Evolutionary conservation across 2,329 filamentous ascomycete genomes (phyloP).

Genomic region (Penicillium brevicompactum): DNA sequence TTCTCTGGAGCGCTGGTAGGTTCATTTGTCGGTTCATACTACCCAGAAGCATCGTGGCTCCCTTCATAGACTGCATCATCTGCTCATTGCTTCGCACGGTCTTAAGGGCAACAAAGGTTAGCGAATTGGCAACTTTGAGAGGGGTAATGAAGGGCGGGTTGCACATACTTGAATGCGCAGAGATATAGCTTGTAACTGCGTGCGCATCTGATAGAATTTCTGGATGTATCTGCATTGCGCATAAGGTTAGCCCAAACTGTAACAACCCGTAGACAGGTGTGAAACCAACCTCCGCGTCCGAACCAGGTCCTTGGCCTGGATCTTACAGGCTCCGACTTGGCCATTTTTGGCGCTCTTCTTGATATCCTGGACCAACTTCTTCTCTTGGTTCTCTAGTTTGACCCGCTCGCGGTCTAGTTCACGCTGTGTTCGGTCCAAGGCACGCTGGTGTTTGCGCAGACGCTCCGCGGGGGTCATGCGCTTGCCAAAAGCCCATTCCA

Average conservation of each 20-base stretch:
- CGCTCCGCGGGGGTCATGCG: slow-evolving; percentile 87
- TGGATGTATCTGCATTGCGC: slow-evolving; percentile 76
- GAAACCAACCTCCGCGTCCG: slow-evolving; percentile 72
- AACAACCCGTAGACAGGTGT: background rate
- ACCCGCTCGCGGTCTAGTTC: slow-evolving; percentile 93
- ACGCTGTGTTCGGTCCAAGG: slow-evolving; percentile 94
- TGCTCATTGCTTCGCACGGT: slow-evolving; percentile 98
- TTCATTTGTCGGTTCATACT: slow-evolving; percentile 99
- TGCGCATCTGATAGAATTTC: slow-evolving; percentile 98
- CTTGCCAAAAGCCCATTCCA: slow-evolving; percentile 99
- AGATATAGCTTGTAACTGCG: slow-evolving; percentile 93
- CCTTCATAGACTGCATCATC: slow-evolving; percentile 99
- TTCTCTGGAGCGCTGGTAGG: slow-evolving; percentile 88
- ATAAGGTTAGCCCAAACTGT: slow-evolving; percentile 2
- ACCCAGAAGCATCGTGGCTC: slow-evolving; percentile 85
- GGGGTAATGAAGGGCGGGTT: background rate
- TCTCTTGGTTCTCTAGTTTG: slow-evolving; percentile 98
- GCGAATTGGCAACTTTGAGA: slow-evolving; percentile 2
- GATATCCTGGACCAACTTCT: slow-evolving; percentile 93
- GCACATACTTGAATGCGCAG: slow-evolving; percentile 79
- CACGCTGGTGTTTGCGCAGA: slow-evolving; percentile 76
- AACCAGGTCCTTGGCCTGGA: slow-evolving; percentile 96
- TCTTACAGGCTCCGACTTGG: slow-evolving; percentile 97
- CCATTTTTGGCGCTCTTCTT: slow-evolving; percentile 98
- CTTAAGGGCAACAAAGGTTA: slow-evolving; percentile 48